Evolutionary conservation across 176 grass and related monocot genomes (phyloP), one percentile per base, ranked within the genome.

Genomic region (Metroxylon sagu): DNA sequence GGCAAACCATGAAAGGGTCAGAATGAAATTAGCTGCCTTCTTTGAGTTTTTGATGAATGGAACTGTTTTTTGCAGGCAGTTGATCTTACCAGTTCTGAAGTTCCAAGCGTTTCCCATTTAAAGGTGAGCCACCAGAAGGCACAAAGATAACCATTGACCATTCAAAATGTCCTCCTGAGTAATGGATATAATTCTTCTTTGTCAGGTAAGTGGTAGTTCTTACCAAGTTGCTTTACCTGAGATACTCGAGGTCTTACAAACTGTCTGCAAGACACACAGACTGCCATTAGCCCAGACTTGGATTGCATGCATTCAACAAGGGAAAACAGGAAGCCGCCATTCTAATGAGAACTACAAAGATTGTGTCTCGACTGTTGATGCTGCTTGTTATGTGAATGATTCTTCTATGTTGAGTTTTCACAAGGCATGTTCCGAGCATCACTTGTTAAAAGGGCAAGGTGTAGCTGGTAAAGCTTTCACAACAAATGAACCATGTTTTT

Each of bases 261-360:
- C 76, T 31, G 73, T 83, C 55, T 98, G 93, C 76, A 64, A 68
- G 62, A 76, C 39, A 18, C 93, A 98, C 78, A 85, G 61, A 23
- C 68, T 98, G 31, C 88, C 88, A 55, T 78, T 98, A 78, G 93
- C 93, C 53, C 93, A 98, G 69, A 92, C 88, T 65, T 98, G 93
- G 93, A 73, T 86, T 6, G 59, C 76, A 65, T 98, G 93, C 56
- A 50, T 59, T 72, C 88, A 92, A 65, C 93, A 98, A 89, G 87
- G 64, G 58, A 98, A 98, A 69, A 54, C 66, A 53, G 93, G 93
- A 23, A 88, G 79, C 52, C 93, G 93, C 8, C 93, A 98, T 59
- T 78, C 88, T 0, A 79, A 92, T 31, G 93, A 98, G 60, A 98
- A 98, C 84, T 88, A 82, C 59, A 21, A 17, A 18, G 64, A 85